These are phyloP conservation scores for Neoscytalidium dimidiatum DNA, from an alignment of 2,329 filamentous ascomycete species.

Conservation along the genomic window DNA sequence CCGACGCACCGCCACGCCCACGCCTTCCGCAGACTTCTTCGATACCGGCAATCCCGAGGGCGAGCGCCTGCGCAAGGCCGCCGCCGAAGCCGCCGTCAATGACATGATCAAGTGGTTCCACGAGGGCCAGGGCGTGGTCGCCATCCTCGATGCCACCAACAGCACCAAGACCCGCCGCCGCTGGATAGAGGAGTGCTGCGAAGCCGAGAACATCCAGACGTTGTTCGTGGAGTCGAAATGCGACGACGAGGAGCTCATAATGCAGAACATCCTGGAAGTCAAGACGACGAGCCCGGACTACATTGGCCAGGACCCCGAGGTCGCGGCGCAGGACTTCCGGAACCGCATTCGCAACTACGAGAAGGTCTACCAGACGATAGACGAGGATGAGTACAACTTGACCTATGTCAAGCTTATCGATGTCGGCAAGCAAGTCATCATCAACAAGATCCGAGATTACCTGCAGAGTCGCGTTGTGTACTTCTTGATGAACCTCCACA, in stretches of 20 bases:
- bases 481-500: conserved; percentile 98
- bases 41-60: conserved; percentile 87
- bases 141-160: conserved; percentile 95
- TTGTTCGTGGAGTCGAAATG: conserved; percentile 97
- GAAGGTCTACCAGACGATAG: conserved; percentile 92
- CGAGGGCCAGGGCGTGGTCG: conserved; percentile 75
- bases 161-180: conserved; percentile 85
- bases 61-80: conserved; percentile 82
- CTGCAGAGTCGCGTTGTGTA: conserved; percentile 95
- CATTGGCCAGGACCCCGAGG: conserved; percentile 87
- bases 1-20: conserved; percentile 83
- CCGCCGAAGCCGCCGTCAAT: conserved; percentile 85
- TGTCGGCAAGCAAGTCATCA: conserved; percentile 92
- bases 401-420: conserved; percentile 98
- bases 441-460: conserved; percentile 97
- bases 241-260: conserved; percentile 92
- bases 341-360: conserved; percentile 96
- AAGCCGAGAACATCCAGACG: conserved; percentile 77
- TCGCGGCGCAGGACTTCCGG: conserved; percentile 86
- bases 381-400: conserved; percentile 81
- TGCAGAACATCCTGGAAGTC: conserved; percentile 97
- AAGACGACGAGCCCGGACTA: conserved; percentile 98
- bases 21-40: conserved; percentile 93
- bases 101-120: conserved; percentile 97
- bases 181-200: conserved; percentile 86